Percentiles rank a stretch among this genome's conserved stretches.
These are phyloP conservation scores for Tillandsia fasciculata DNA, from an alignment of 176 grass and related monocot species.

Conservation along the genomic window DNA sequence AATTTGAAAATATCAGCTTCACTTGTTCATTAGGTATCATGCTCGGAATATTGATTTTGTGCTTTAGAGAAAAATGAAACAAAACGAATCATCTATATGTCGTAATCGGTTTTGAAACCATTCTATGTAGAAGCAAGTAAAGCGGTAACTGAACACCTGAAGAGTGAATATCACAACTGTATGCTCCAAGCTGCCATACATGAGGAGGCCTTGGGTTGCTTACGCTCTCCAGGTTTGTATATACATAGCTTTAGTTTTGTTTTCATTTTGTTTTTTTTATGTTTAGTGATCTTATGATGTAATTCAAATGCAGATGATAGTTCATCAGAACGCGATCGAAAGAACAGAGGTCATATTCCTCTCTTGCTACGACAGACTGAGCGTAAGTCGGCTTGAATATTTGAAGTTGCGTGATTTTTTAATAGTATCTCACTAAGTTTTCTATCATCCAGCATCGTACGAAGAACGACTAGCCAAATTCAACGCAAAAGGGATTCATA, in stretches of 20 bases:
- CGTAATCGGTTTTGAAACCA: neutral
- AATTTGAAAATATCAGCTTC: constrained; percentile 59
- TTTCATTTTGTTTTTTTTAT: constrained; percentile 6
- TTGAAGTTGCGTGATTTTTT: neutral
- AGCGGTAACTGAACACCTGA: constrained; percentile 61
- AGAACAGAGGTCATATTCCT: constrained; percentile 72
- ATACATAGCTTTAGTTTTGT: constrained; percentile 2
- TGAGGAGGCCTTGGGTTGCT: constrained; percentile 51
- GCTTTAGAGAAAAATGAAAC: constrained; percentile 11
- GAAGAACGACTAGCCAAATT: constrained; percentile 59
- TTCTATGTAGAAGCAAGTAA: constrained; percentile 42
- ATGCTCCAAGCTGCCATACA: constrained; percentile 80
- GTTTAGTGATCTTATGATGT: constrained; percentile 11
- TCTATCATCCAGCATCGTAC: constrained; percentile 54
- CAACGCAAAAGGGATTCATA: constrained; percentile 26
- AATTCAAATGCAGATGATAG: constrained; percentile 39
- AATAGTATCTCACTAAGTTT: neutral
- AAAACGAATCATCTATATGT: neutral
- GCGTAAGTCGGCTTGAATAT: constrained; percentile 36
- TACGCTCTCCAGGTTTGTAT: constrained; percentile 36
- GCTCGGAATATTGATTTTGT: neutral
- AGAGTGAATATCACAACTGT: constrained; percentile 53
- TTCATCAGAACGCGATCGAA: constrained; percentile 31
- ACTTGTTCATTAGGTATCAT: constrained; percentile 72
- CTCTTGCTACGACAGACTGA: constrained; percentile 70